phyloP scores from a whole-genome alignment of 2,329 filamentous ascomycete species.

The Xylariomycetidae sp. region DNA sequence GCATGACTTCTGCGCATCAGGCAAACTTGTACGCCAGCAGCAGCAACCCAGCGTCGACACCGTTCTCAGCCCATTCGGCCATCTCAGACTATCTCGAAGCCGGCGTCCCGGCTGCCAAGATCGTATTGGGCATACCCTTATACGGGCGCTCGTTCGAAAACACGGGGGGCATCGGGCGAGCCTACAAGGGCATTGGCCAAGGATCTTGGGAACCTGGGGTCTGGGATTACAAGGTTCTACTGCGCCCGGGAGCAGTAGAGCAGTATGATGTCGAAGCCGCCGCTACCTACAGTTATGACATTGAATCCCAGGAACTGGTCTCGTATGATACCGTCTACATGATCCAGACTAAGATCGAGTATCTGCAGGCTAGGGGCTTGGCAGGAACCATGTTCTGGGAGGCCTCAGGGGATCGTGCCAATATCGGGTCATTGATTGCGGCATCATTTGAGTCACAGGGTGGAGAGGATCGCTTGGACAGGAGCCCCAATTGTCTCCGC shows the following conservation, averaged over 20 bases:
- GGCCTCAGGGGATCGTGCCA: slow-evolving; percentile 61
- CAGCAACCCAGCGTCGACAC: slow-evolving; percentile 54
- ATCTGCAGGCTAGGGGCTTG: slow-evolving; percentile 57
- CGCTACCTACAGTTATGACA: slow-evolving; percentile 69
- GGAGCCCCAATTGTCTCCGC: slow-evolving; percentile 20
- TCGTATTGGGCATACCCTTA: slow-evolving; percentile 74
- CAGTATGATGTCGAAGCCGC: slow-evolving; percentile 52
- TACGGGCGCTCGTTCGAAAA: slow-evolving; percentile 68
- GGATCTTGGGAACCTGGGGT: slow-evolving; percentile 73
- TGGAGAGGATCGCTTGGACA: slow-evolving; percentile 17
- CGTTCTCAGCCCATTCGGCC: slow-evolving; percentile 64
- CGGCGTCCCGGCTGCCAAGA: slow-evolving; percentile 60
- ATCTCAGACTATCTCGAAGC: slow-evolving; percentile 60
- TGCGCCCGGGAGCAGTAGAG: slow-evolving; percentile 53
- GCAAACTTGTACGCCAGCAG: slow-evolving; percentile 63
- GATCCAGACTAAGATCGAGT: slow-evolving; percentile 58
- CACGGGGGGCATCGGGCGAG: slow-evolving; percentile 60
- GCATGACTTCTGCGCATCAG: slow-evolving; percentile 58
- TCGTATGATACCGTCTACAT: slow-evolving; percentile 65
- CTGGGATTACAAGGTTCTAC: slow-evolving; percentile 78
- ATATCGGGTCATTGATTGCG: slow-evolving; percentile 54
- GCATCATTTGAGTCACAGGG: slow-evolving; percentile 20
- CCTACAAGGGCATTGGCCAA: slow-evolving; percentile 60
- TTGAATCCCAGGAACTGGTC: slow-evolving; percentile 55
- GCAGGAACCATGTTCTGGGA: slow-evolving; percentile 88